Conservation (phyloP, 257 asterid species). For the Cruciata laevipes region DNA sequence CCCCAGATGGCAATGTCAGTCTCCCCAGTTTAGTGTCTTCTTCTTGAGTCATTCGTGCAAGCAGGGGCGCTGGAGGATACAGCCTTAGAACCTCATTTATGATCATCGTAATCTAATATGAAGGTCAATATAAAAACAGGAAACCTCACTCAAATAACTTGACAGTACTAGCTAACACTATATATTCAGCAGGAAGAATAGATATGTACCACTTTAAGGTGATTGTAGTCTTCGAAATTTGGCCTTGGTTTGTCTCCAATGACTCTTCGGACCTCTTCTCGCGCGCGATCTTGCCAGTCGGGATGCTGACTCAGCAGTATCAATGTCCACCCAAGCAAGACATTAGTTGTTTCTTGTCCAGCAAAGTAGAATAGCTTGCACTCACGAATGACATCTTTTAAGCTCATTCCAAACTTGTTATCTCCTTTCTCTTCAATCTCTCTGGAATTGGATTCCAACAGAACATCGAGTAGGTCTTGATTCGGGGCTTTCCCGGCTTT, state of each 20-base stretch:
- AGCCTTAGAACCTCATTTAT: constrained; percentile 7
- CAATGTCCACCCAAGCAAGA: too few relatives aligned
- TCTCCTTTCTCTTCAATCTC: constrained; percentile 11
- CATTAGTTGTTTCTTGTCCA: too few relatives aligned
- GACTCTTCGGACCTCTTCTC: too few relatives aligned
- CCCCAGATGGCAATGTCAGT: too few relatives aligned
- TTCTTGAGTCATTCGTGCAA: constrained; percentile 3
- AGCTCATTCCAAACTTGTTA: constrained; percentile 18
- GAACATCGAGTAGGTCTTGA: constrained; percentile 18
- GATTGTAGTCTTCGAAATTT: constrained; percentile 17
- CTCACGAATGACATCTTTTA: constrained; percentile 8
- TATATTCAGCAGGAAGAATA: too few relatives aligned
- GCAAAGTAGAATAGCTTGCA: too few relatives aligned
- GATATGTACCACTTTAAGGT: constrained; percentile 15
- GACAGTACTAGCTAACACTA: too few relatives aligned
- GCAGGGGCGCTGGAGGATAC: constrained; percentile 13
- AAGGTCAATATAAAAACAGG: too few relatives aligned
- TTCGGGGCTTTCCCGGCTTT: constrained; percentile 11
- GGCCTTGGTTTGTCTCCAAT: neutral
- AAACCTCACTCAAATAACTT: too few relatives aligned
- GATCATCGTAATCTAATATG: constrained; percentile 18
- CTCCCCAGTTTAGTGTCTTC: constrained; percentile 16
- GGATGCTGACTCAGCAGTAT: too few relatives aligned
- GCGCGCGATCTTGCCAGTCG: too few relatives aligned
- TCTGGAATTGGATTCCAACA: constrained; percentile 19